Evolutionary conservation across 2,329 filamentous ascomycete genomes (phyloP), one percentile per base, ranked within the genome.

Genomic region (Neopestalotiopsis sp.): DNA sequence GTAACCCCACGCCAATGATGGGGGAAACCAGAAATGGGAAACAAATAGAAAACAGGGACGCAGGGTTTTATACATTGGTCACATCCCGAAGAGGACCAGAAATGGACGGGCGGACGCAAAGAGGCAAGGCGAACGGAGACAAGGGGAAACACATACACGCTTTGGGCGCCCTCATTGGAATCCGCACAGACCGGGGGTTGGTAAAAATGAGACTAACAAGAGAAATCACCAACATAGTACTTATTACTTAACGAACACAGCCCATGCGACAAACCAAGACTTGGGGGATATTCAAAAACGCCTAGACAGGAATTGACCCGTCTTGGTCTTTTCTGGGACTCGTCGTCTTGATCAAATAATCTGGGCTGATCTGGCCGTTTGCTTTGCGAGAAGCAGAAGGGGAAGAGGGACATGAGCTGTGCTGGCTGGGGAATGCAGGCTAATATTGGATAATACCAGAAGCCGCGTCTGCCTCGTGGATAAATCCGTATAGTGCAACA

Each of bases 401-500:
- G 45, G 17, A 20, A 4, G n/a, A 9, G 45, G 45, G 9, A 24
- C 20, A 20, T 52, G 1, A 52, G 45, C 45, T 52, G 45, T 20
- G 7, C 30, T 17, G n/a, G 40, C 30, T 17, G n/a, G 40, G n/a
- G 10, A 65, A 32, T 65, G 61, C 32, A 60, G 67, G 56, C 63
- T 45, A 65, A 38, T 40, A 20, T 61, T 60, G 67, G 67, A 52
- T 68, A 65, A 65, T 65, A 24, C 65, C 52, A 49, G 10, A 68
- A 40, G 38, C 20, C 34, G 28, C 30, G 34, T 40, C 30, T 62
- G 34, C 40, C 42, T 38, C 58, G 28, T 65, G 67, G 67, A 24
- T 68, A 68, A 68, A 68, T 30, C 38, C 32, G n/a, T 59, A 38
- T 57, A 68, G 52, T 60, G 62, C 56, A 40, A 66, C 34, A 38